Conservation (phyloP, 1,139 yeast genomes). For the Arxiozyma bovina region DNA sequence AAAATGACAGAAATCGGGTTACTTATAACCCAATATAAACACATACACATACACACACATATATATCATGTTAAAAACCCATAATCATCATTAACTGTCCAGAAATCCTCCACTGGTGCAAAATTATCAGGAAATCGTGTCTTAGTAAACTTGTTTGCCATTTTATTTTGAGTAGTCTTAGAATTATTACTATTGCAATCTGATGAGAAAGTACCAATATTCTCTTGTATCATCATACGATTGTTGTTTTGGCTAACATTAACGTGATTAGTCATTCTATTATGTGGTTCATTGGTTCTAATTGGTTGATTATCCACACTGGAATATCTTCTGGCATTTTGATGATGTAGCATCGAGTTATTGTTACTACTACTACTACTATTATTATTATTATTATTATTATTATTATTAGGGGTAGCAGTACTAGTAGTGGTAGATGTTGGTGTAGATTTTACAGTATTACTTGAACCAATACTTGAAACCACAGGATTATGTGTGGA, state of each 20-base stretch:
- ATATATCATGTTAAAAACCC: constrained; percentile 33
- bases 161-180: background rate
- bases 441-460: background rate
- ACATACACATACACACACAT: background rate
- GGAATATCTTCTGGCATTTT: background rate
- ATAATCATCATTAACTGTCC: constrained; percentile 37
- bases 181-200: background rate
- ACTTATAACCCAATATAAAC: background rate
- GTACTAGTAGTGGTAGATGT: background rate
- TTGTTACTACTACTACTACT: background rate
- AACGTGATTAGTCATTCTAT: background rate
- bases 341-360: background rate
- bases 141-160: background rate
- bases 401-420: background rate
- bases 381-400: background rate
- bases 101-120: constrained; percentile 35
- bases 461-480: background rate
- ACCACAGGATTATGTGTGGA: background rate
- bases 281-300: background rate
- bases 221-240: background rate
- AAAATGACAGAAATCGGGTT: too few relatives aligned
- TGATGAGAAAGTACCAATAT: background rate
- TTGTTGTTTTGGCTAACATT: background rate
- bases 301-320: background rate
- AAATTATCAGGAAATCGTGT: background rate